These are phyloP conservation scores for Phytopythium oedochilum DNA, from an alignment of 352 stramenopile genomes.

Conservation along the genomic window DNA sequence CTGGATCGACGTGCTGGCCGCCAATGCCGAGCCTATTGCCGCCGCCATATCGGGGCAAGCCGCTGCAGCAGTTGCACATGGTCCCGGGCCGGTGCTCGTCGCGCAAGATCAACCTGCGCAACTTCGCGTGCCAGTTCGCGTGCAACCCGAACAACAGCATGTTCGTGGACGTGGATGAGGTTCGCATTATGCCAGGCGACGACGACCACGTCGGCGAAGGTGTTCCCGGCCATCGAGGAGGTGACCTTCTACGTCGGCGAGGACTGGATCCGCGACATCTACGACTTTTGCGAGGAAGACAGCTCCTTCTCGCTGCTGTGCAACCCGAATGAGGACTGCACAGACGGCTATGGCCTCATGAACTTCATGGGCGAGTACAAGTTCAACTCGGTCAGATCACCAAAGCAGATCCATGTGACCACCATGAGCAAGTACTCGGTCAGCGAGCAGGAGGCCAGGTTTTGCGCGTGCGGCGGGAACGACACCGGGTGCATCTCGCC, in stretches of 20 bases:
- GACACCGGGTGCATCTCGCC: constrained; percentile 37
- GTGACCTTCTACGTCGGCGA: constrained; percentile 55
- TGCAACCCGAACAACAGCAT: too few species aligned
- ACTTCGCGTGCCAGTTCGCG: too few species aligned
- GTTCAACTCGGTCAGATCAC: constrained; percentile 54
- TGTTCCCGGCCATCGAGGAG: constrained; percentile 53
- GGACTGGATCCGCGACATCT: constrained; percentile 61
- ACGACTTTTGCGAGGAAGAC: constrained; percentile 58
- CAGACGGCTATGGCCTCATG: constrained; percentile 46
- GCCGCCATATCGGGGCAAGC: constrained; percentile 53
- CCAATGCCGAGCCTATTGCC: constrained; percentile 52
- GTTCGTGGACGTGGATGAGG: too few species aligned
- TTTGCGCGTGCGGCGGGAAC: constrained; percentile 43
- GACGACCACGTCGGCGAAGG: constrained; percentile 23
- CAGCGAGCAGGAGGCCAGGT: constrained; percentile 23
- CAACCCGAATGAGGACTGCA: constrained; percentile 47
- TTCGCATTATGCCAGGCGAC: constrained; percentile 42
- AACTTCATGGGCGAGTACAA: constrained; percentile 62
- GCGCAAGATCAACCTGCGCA: constrained; percentile 63
- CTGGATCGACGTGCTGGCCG: constrained; percentile 52
- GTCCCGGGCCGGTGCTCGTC: constrained; percentile 49
- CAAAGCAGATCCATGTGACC: constrained; percentile 58
- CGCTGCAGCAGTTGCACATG: constrained; percentile 37
- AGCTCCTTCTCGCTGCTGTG: constrained; percentile 52
- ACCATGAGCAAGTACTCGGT: constrained; percentile 28